A percentile compares a stretch with the other conserved stretches of the same genome.
These are phyloP conservation scores for Blastobotrys arbuscula DNA, from an alignment of 1,139 yeast genomes.

Conservation along the genomic window DNA sequence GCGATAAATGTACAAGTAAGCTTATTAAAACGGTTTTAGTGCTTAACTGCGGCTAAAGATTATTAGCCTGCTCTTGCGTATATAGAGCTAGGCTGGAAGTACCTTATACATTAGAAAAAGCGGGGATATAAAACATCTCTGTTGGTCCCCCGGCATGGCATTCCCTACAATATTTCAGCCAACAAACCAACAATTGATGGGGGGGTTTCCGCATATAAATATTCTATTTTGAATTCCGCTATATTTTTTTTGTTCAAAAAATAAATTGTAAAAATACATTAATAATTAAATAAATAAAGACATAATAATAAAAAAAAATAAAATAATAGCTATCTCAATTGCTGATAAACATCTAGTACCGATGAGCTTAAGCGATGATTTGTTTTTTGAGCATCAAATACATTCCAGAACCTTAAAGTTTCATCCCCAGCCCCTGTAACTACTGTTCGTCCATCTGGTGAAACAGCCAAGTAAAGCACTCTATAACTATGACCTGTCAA, in stretches of 20 bases:
- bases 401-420: constrained; percentile 88
- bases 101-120: too few relatives aligned
- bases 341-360: constrained; percentile 72
- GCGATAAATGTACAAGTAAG: too few relatives aligned
- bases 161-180: too few relatives aligned
- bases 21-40: too few relatives aligned
- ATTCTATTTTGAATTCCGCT: neutral
- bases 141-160: too few relatives aligned
- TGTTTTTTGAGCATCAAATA: constrained; percentile 67
- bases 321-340: constrained; percentile 45
- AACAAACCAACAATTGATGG: too few relatives aligned
- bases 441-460: constrained; percentile 98
- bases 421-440: constrained; percentile 99
- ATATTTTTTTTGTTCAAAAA: too few relatives aligned
- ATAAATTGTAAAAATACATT: neutral
- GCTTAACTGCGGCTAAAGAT: too few relatives aligned
- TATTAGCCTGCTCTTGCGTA: too few relatives aligned
- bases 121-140: too few relatives aligned
- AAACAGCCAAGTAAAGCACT: constrained; percentile 79
- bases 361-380: constrained; percentile 46
- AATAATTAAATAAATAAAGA: neutral
- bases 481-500: constrained; percentile 92
- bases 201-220: too few relatives aligned
- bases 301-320: neutral
- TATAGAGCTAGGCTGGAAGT: too few relatives aligned